phyloP scores from a whole-genome alignment of 2,329 filamentous ascomycete genomes.

The Fusarium transvaalense region DNA sequence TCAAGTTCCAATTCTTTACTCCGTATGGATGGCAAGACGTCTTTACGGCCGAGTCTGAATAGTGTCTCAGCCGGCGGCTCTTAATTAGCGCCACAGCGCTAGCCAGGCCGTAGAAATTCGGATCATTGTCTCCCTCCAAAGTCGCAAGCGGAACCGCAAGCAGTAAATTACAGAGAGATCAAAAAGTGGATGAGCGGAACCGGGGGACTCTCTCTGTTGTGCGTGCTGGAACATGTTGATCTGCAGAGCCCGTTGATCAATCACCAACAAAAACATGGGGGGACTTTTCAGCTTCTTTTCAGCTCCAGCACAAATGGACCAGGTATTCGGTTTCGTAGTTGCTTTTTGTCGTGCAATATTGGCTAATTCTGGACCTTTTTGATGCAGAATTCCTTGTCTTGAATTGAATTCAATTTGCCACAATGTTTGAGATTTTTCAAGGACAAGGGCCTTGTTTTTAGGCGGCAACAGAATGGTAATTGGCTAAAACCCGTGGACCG shows the following conservation, averaged over 20 bases:
- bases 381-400: neutral
- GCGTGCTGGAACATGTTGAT: neutral
- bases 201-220: too few relatives aligned
- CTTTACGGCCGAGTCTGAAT: conserved; percentile 1
- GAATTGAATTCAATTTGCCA: conserved; percentile 20
- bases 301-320: neutral
- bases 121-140: neutral
- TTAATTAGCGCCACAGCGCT: conserved; percentile 4
- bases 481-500: neutral
- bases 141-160: conserved; percentile 28
- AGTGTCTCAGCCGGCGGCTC: neutral
- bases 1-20: neutral
- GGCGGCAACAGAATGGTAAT: conserved; percentile 3
- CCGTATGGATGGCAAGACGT: neutral
- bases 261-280: neutral
- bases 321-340: neutral
- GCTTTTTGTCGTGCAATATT: neutral
- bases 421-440: neutral
- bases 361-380: neutral
- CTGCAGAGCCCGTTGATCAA: conserved; percentile 9
- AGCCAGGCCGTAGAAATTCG: conserved; percentile 6
- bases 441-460: neutral
- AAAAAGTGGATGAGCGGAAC: conserved; percentile 17
- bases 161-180: conserved; percentile 10
- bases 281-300: conserved; percentile 5